Percentiles rank a stretch among this genome's conserved stretches.
Evolutionary conservation across 2,329 filamentous ascomycete genomes (phyloP).

Genomic region (Cadophora sp.): DNA sequence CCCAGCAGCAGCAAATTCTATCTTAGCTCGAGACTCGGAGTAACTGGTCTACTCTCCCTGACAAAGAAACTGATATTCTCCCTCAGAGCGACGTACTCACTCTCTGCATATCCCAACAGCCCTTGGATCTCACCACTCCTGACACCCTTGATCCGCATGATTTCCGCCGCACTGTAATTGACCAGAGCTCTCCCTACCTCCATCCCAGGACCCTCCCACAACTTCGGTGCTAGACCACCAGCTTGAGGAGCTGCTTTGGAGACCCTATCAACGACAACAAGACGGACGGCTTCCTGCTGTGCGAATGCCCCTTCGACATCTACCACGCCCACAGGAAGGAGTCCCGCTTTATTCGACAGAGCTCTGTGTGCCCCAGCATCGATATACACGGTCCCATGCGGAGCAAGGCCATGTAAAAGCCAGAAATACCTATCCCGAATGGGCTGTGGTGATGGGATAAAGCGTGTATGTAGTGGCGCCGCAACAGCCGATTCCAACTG

Average conservation of each 20-base stretch:
- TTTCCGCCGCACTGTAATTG: conserved; percentile 90
- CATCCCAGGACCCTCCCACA: conserved; percentile 58
- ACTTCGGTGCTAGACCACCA: conserved; percentile 48
- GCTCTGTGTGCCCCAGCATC: conserved; percentile 88
- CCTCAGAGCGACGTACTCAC: conserved; percentile 88
- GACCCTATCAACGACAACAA: conserved; percentile 76
- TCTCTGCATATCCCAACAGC: conserved; percentile 89
- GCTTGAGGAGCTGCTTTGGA: conserved; percentile 2
- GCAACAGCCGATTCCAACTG: conserved; percentile 47
- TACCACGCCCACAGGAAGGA: conserved; percentile 89
- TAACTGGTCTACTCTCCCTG: conserved; percentile 42
- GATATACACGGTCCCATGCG: conserved; percentile 91
- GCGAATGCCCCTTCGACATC: conserved; percentile 88
- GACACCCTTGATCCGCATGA: conserved; percentile 81
- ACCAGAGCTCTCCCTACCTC: conserved; percentile 91
- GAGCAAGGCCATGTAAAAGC: conserved; percentile 89
- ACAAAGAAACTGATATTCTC: conserved; percentile 80
- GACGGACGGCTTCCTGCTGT: conserved; percentile 88
- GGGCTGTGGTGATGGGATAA: conserved; percentile 82
- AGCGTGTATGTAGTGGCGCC: conserved; percentile 86
- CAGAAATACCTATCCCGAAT: conserved; percentile 96
- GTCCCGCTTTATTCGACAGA: conserved; percentile 80
- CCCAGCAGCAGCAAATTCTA: neutral
- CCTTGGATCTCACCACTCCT: conserved; percentile 82
- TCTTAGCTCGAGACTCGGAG: conserved; percentile 39